Evolutionary conservation across 1,284 basidiomycete genomes (phyloP), one percentile per base, ranked within the genome.

Genomic region (Papiliotrema flavescens): DNA sequence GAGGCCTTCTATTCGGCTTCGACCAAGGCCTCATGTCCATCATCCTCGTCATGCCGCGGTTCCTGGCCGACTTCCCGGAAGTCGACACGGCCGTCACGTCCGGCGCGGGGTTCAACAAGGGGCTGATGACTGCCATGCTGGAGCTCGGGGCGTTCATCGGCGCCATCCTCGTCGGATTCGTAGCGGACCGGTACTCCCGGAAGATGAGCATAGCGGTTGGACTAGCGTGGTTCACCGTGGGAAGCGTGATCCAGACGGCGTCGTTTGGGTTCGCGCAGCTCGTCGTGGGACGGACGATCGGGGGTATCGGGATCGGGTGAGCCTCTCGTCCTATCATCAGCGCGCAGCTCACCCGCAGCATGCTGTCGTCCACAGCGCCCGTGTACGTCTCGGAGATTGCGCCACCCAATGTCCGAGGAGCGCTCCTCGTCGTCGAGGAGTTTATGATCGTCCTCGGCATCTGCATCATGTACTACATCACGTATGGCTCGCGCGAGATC

Each of bases 361-460:
- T 69, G 54, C 69, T 62, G 51, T 76, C 58, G 59, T 69, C 37
- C 58, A 71, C 53, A 1, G 69, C 76, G 14, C 78, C 78, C 24
- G 62, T 75, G 26, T 76, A 74, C 57, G 70, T 76, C 36, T 63
- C 73, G 4, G 74, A 76, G 45, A 58, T 67, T 26, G 54, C 64
- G 0, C 62, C 65, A 1, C 67, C 67, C 0, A 64, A 69, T 40
- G 84, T 89, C 13, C 82, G 88, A 55, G 88, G 88, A 6, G 84
- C 85, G 66, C 77, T 90, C 41, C 86, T 90, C 40, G 85, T 84
- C 1, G 79, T 90, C 14, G 87, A 89, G 67, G 86, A 88, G 63
- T 78, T 87, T 14, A 82, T 84, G 4, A 89, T 89, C 66, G 85
- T 85, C 0, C 83, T 86, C 57, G 87, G 66, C 17, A 61, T 60